A percentile compares a stretch with the other conserved stretches of the same genome.
These are phyloP conservation scores for Echites panduratus DNA, from an alignment of 257 asterid species.

Conservation along the genomic window DNA sequence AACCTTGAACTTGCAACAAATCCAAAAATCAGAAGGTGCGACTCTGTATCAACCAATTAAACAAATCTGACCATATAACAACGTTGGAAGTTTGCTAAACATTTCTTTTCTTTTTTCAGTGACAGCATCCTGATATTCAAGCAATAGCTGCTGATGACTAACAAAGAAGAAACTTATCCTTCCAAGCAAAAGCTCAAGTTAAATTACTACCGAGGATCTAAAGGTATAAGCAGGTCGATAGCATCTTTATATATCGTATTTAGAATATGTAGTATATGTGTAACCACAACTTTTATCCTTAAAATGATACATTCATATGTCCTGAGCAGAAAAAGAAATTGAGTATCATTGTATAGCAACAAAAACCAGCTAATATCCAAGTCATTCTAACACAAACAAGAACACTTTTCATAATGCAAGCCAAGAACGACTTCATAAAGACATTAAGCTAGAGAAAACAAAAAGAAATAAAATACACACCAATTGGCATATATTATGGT, in stretches of 20 bases:
- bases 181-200: neutral
- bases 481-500: slow-evolving; percentile 83
- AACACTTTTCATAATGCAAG: neutral
- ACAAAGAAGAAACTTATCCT: neutral
- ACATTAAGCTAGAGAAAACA: neutral
- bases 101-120: neutral
- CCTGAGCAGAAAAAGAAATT: neutral
- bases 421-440: neutral
- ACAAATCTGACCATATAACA: neutral
- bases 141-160: neutral
- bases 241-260: too few relatives aligned
- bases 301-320: neutral
- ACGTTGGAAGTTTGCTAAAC: neutral
- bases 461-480: slow-evolving; percentile 34
- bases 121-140: neutral
- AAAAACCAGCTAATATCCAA: neutral
- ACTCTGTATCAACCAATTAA: neutral
- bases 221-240: slow-evolving; percentile 3
- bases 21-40: neutral
- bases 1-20: neutral
- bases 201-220: neutral
- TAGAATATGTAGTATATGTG: too few relatives aligned
- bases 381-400: neutral
- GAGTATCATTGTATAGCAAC: neutral
- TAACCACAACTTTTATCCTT: neutral